Percentiles rank a stretch among this genome's conserved stretches.
Evolutionary conservation across 108 stramenopile species (phyloP).

Genomic region (Cyclostephanos invisitatus): DNA sequence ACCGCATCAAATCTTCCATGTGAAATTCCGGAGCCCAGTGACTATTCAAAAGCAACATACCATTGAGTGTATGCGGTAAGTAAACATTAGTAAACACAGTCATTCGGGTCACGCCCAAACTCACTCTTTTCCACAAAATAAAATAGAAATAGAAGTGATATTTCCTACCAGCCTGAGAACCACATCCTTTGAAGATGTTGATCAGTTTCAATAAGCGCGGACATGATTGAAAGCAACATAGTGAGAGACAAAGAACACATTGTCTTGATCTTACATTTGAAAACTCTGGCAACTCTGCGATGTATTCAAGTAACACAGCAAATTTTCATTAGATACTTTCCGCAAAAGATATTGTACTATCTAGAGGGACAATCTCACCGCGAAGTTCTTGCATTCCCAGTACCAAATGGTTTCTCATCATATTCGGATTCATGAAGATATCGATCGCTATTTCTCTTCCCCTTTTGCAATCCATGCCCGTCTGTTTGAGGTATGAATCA

Average conservation of each 20-base stretch:
- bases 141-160: slow-evolving; percentile 51
- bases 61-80: not conserved
- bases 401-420: slow-evolving; percentile 65
- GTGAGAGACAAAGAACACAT: slow-evolving; percentile 35
- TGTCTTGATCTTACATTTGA: slow-evolving; percentile 35
- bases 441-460: slow-evolving; percentile 56
- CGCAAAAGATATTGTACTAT: not conserved
- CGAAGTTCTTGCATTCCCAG: slow-evolving; percentile 79
- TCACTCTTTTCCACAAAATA: slow-evolving; percentile 51
- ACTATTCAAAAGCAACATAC: slow-evolving; percentile 50
- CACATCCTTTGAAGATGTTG: slow-evolving; percentile 31
- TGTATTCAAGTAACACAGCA: not conserved
- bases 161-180: slow-evolving; percentile 42
- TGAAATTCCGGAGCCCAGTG: slow-evolving; percentile 69
- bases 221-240: slow-evolving; percentile 1
- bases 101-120: not conserved
- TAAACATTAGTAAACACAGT: not conserved
- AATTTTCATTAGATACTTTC: not conserved
- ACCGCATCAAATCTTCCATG: slow-evolving; percentile 41
- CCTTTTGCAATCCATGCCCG: slow-evolving; percentile 46
- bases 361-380: slow-evolving; percentile 17
- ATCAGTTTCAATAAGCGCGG: not conserved
- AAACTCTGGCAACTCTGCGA: slow-evolving; percentile 54
- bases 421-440: slow-evolving; percentile 48
- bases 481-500: slow-evolving; percentile 36